Evolutionary conservation across 2,329 filamentous ascomycete genomes (phyloP).

Genomic region (Chaetomium sp.): DNA sequence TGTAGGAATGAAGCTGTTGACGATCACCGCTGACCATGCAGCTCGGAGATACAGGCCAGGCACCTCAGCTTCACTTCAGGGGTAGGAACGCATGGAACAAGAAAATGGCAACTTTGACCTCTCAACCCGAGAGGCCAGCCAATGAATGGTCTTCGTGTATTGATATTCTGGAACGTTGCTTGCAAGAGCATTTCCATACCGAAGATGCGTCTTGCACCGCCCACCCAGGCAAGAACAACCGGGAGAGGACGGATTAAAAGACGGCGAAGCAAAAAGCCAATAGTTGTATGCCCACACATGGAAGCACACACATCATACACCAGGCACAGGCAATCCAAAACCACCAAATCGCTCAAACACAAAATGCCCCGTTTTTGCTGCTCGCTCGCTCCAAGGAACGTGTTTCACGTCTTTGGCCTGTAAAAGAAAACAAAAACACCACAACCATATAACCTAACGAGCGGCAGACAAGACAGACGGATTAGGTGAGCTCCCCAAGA

Average conservation of each 20-base stretch:
- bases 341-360: conserved; percentile 13
- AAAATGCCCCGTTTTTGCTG: conserved; percentile 21
- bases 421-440: neutral
- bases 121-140: conserved; percentile 25
- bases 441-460: neutral
- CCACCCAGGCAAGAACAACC: neutral
- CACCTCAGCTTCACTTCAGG: neutral
- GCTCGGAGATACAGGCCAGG: too few species aligned
- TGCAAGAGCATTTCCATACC: neutral
- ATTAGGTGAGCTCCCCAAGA: conserved; percentile 36
- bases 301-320: neutral
- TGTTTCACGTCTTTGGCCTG: conserved; percentile 27
- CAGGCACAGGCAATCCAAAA: conserved; percentile 1
- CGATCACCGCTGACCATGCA: neutral
- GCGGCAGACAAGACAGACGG: conserved; percentile 15
- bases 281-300: neutral
- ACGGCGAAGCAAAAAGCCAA: conserved; percentile 9
- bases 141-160: conserved; percentile 1
- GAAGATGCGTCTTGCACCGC: neutral
- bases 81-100: neutral
- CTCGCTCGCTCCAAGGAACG: conserved; percentile 40
- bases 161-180: conserved; percentile 4
- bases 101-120: conserved; percentile 18
- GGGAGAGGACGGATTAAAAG: neutral
- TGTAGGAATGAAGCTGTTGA: neutral